These are phyloP conservation scores for Linnemannia zychae DNA, from an alignment of 192 early-diverging fungal genomes.

Conservation along the genomic window DNA sequence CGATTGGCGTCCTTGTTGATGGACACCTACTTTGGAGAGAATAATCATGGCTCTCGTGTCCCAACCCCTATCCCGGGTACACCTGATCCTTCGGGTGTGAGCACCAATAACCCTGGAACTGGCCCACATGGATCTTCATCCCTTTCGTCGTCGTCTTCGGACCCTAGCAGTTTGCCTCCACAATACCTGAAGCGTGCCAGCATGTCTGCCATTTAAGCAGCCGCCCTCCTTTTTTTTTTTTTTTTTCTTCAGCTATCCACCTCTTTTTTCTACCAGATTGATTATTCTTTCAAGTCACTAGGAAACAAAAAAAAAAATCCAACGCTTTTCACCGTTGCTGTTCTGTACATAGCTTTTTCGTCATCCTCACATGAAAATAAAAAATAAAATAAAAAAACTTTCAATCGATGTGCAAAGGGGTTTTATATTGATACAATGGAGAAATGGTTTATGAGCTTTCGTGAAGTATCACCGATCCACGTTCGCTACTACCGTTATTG, in stretches of 20 bases:
- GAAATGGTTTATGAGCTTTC: background rate
- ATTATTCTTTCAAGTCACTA: too few species aligned
- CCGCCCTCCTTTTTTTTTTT: background rate
- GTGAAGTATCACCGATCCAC: background rate
- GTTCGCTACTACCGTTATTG: background rate
- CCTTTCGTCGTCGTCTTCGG: background rate
- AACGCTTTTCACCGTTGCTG: background rate
- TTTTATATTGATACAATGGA: background rate
- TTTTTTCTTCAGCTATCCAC: background rate
- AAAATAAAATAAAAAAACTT: background rate
- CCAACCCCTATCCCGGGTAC: conserved; percentile 53
- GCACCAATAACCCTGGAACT: background rate
- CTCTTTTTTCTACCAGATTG: too few species aligned
- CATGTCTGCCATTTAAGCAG: conserved; percentile 23
- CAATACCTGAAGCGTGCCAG: conserved; percentile 50
- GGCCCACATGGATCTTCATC: background rate
- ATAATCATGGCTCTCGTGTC: conserved; percentile 53
- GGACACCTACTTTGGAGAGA: conserved; percentile 72
- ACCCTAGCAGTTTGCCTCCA: conserved; percentile 24
- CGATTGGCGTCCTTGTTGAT: conserved; percentile 64
- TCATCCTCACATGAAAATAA: too few species aligned
- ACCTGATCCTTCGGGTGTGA: conserved; percentile 12
- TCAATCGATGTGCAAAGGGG: background rate
- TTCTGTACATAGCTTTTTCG: background rate
- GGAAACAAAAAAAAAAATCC: background rate